These are phyloP conservation scores for Penicillium olsonii DNA, from an alignment of 2,329 filamentous ascomycete genomes.

Conservation along the genomic window DNA sequence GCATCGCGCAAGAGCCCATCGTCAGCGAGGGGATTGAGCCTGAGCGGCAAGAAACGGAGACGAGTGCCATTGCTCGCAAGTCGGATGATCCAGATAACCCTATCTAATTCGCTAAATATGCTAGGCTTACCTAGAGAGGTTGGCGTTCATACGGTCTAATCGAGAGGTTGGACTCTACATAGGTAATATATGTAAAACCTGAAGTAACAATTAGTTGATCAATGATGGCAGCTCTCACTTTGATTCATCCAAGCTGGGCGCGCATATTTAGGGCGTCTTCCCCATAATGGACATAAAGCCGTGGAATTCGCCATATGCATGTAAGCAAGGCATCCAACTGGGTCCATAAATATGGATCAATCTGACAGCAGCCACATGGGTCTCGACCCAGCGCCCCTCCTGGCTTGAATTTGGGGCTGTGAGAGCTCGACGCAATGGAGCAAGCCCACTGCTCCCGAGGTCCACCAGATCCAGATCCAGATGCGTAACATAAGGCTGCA, in stretches of 20 bases:
- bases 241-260: no score
- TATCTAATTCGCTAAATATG: not conserved
- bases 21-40: constrained; percentile 28
- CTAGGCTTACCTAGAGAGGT: not conserved
- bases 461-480: constrained; percentile 24
- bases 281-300: not conserved
- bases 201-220: no score
- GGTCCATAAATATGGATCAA: constrained; percentile 7
- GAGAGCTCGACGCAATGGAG: constrained; percentile 15
- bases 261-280: not conserved
- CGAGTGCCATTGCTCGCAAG: constrained; percentile 9
- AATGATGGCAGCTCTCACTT: no score
- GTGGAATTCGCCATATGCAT: constrained; percentile 9
- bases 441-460: constrained; percentile 11
- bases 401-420: constrained; percentile 10
- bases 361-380: constrained; percentile 9
- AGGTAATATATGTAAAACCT: no score
- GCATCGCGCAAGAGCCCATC: constrained; percentile 22
- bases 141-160: not conserved
- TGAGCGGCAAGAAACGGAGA: constrained; percentile 2
- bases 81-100: constrained; percentile 10
- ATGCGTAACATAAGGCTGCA: constrained; percentile 6
- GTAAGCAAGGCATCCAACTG: not conserved
- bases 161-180: no score
- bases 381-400: constrained; percentile 18